Evolutionary conservation across 1,139 yeast genomes (phyloP).

Genomic region (Nakaseomyces delphensis): DNA sequence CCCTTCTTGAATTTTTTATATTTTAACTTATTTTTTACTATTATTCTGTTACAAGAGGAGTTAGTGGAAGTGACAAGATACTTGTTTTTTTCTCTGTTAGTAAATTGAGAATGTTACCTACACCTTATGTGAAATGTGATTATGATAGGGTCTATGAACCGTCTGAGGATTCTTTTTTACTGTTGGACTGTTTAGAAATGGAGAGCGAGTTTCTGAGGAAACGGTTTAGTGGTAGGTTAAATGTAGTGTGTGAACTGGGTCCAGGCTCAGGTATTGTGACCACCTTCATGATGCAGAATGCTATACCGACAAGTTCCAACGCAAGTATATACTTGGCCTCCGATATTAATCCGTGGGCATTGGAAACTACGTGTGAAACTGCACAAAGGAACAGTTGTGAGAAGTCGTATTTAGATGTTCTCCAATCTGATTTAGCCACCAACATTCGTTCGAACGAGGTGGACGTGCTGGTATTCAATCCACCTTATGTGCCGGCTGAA

Average conservation of each 20-base stretch:
- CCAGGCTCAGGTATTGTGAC: slow-evolving; percentile 86
- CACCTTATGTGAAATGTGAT: slow-evolving; percentile 44
- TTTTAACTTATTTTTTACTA: not conserved
- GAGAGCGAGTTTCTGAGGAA: slow-evolving; percentile 36
- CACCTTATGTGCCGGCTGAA: slow-evolving; percentile 93
- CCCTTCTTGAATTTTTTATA: too few species aligned
- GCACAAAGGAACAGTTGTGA: slow-evolving; percentile 39
- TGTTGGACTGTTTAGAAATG: slow-evolving; percentile 69
- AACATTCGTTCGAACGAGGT: slow-evolving; percentile 41
- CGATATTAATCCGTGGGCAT: slow-evolving; percentile 75
- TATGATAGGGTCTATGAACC: slow-evolving; percentile 74
- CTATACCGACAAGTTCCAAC: slow-evolving; percentile 20
- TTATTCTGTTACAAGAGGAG: not conserved
- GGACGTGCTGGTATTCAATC: slow-evolving; percentile 77
- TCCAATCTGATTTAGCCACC: slow-evolving; percentile 51
- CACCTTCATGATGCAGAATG: slow-evolving; percentile 46
- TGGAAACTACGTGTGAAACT: slow-evolving; percentile 47
- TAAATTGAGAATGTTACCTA: slow-evolving; percentile 40
- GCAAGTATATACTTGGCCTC: slow-evolving; percentile 51
- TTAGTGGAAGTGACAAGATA: too few species aligned
- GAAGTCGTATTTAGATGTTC: slow-evolving; percentile 39
- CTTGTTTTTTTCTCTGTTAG: too few species aligned
- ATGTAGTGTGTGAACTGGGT: slow-evolving; percentile 78
- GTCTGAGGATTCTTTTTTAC: slow-evolving; percentile 78
- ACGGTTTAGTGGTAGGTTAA: slow-evolving; percentile 32